Evolutionary conservation across 2,329 filamentous ascomycete species (phyloP).

Genomic region (Emergomyces pasteurianus): DNA sequence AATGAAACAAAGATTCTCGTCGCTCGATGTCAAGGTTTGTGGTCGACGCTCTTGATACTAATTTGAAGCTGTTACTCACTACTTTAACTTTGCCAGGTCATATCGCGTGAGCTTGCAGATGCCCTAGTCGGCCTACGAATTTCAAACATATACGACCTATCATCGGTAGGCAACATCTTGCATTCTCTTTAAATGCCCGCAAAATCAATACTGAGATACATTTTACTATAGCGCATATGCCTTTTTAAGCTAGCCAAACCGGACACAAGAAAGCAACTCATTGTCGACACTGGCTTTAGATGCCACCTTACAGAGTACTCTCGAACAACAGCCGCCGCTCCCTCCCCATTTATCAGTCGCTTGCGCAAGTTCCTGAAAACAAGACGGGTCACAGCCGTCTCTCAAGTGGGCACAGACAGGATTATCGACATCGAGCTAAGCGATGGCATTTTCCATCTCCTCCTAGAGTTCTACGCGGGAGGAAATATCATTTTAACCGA

Average conservation of each 20-base stretch:
- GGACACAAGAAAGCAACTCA: conserved; percentile 73
- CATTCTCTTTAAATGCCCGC: no score
- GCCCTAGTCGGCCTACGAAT: conserved; percentile 67
- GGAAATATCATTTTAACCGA: conserved; percentile 94
- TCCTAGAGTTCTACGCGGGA: conserved; percentile 90
- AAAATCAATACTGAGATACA: neutral
- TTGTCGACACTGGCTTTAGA: conserved; percentile 91
- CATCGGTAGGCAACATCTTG: conserved; percentile 43
- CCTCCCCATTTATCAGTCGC: conserved; percentile 72
- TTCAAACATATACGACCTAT: conserved; percentile 91
- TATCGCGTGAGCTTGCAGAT: conserved; percentile 79
- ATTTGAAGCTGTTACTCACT: neutral
- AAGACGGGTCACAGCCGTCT: conserved; percentile 64
- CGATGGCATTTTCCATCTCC: conserved; percentile 77
- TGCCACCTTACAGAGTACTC: conserved; percentile 88
- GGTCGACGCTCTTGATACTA: neutral
- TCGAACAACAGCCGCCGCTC: conserved; percentile 70
- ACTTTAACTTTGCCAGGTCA: conserved; percentile 50
- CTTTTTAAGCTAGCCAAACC: conserved; percentile 91
- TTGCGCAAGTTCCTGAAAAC: conserved; percentile 84
- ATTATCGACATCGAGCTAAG: conserved; percentile 89
- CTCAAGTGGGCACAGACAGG: conserved; percentile 83
- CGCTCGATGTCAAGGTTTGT: conserved; percentile 44
- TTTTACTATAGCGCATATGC: conserved; percentile 58
- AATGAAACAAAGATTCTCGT: conserved; percentile 51